These are phyloP conservation scores for Vitellaria paradoxa DNA, from an alignment of 179 eudicot genomes.

Conservation along the genomic window DNA sequence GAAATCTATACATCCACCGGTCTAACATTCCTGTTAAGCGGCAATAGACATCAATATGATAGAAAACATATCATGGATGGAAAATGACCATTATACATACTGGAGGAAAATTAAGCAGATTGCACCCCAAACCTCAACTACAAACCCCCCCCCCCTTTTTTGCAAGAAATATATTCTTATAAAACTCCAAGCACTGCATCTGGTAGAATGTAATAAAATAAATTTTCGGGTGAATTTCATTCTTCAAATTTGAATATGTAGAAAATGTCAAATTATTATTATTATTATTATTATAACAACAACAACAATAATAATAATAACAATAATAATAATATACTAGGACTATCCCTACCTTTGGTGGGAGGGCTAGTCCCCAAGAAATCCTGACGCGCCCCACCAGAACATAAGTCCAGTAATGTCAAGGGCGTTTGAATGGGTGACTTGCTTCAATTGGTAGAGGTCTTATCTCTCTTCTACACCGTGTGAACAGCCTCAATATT, in stretches of 20 bases:
- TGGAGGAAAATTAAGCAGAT: background rate
- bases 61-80: background rate
- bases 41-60: background rate
- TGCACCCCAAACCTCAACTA: background rate
- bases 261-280: background rate
- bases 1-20: slow-evolving; percentile 90
- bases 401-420: no score
- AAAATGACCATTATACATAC: background rate
- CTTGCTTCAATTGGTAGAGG: no score
- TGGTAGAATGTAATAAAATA: background rate
- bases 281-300: no score
- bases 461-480: no score
- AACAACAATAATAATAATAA: no score
- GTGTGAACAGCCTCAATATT: background rate
- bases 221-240: slow-evolving; percentile 7
- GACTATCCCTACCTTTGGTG: no score
- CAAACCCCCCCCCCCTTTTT: no score
- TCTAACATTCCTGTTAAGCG: slow-evolving; percentile 77
- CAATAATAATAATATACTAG: no score
- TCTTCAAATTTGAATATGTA: background rate
- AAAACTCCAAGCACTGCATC: background rate
- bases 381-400: no score
- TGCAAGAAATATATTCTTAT: background rate
- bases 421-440: no score
- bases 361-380: no score